phyloP scores from a whole-genome alignment of 2,329 filamentous ascomycete species.

The Clarireedia sp. region DNA sequence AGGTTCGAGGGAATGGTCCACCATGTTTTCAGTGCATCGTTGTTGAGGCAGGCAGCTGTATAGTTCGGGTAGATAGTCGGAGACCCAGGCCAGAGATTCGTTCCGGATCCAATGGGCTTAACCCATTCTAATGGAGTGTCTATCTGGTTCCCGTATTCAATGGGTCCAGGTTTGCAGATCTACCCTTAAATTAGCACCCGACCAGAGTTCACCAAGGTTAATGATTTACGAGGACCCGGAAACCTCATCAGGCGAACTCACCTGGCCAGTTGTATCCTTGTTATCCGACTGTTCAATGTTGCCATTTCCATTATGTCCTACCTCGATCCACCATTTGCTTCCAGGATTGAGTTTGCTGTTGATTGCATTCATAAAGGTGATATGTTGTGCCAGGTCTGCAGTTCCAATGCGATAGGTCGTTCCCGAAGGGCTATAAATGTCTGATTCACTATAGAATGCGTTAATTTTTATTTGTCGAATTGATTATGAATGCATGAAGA shows the following conservation, averaged over 20 bases:
- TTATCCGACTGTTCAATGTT: conserved; percentile 35
- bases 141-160: conserved; percentile 38
- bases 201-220: too few relatives aligned
- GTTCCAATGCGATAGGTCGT: conserved; percentile 41
- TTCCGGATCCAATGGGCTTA: conserved; percentile 43
- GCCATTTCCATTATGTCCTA: conserved; percentile 49
- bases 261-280: conserved; percentile 31
- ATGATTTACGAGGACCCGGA: too few relatives aligned
- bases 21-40: conserved; percentile 46
- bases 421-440: conserved; percentile 39
- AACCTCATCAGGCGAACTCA: not conserved
- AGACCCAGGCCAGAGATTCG: conserved; percentile 38
- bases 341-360: conserved; percentile 42
- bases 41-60: conserved; percentile 35
- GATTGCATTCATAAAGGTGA: conserved; percentile 35
- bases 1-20: conserved; percentile 42
- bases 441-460: conserved; percentile 28
- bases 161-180: conserved; percentile 25
- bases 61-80: conserved; percentile 21
- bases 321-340: conserved; percentile 44
- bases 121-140: conserved; percentile 39
- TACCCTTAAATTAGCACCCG: not conserved
- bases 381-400: conserved; percentile 39
- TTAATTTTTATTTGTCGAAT: not conserved
- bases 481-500: not conserved